Conservation (phyloP, 1,284 basidiomycete species). For the Grifola frondosa region DNA sequence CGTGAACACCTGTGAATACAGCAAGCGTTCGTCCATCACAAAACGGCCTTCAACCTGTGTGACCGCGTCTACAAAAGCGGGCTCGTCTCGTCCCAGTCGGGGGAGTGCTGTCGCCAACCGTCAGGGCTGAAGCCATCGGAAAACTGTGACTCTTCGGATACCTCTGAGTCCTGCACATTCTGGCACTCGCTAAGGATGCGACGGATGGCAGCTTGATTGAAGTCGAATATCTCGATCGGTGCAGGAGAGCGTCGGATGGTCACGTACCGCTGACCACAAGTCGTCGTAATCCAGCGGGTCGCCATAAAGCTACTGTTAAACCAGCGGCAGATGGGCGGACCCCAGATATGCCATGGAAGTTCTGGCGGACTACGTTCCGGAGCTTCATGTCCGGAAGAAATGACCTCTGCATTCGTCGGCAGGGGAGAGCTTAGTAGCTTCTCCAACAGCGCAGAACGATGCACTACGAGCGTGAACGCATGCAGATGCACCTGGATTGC, state of each 20-base stretch:
- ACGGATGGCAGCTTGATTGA: conserved; percentile 36
- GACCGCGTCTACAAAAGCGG: background rate
- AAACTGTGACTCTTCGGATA: conserved; percentile 15
- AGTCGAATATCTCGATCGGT: conserved; percentile 40
- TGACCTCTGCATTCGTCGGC: conserved; percentile 3
- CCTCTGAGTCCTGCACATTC: conserved; percentile 6
- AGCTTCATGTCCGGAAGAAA: background rate
- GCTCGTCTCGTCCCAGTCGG: conserved; percentile 13
- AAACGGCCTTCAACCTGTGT: conserved; percentile 5
- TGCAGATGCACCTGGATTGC: conserved; percentile 40
- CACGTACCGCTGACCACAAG: conserved; percentile 45
- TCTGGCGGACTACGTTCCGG: too few relatives aligned
- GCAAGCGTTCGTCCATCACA: conserved; percentile 11
- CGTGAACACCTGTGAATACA: conserved; percentile 12
- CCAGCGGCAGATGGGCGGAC: conserved; percentile 41
- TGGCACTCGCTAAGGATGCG: conserved; percentile 12
- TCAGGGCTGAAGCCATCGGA: conserved; percentile 30
- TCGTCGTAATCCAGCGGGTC: conserved; percentile 49
- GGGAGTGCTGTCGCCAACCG: conserved; percentile 36
- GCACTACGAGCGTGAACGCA: conserved; percentile 40
- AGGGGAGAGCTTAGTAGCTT: conserved; percentile 2
- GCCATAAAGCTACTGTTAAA: conserved; percentile 37
- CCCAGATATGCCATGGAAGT: conserved; percentile 46
- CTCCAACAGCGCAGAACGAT: conserved; percentile 36
- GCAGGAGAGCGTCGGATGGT: conserved; percentile 23